phyloP scores from a whole-genome alignment of 2,329 filamentous ascomycete species.

The Ceratocystis papillata region DNA sequence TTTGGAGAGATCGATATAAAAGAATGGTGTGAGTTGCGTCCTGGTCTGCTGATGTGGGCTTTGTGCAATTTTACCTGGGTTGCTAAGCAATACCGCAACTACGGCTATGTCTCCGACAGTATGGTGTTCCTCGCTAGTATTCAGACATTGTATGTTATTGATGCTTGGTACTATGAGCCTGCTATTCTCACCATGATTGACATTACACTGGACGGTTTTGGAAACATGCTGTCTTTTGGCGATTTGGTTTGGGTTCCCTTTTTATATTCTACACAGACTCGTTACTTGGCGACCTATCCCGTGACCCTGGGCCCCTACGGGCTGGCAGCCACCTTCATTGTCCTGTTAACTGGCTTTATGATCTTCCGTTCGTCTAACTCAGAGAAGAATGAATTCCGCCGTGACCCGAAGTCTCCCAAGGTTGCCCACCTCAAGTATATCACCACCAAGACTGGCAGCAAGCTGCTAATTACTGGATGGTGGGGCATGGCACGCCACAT shows the following conservation, averaged over 20 bases:
- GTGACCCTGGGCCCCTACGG: slow-evolving; percentile 62
- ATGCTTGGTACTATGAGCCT: slow-evolving; percentile 76
- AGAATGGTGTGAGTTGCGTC: slow-evolving; percentile 79
- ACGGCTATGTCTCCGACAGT: slow-evolving; percentile 73
- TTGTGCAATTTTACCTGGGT: slow-evolving; percentile 75
- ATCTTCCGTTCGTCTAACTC: slow-evolving; percentile 92
- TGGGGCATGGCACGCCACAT: slow-evolving; percentile 88
- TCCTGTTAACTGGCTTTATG: slow-evolving; percentile 66
- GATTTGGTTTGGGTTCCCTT: slow-evolving; percentile 91
- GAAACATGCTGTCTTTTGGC: slow-evolving; percentile 88
- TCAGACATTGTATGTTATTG: slow-evolving; percentile 73
- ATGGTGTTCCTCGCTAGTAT: slow-evolving; percentile 68
- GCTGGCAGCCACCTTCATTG: slow-evolving; percentile 51
- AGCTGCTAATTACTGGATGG: slow-evolving; percentile 77
- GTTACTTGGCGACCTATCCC: slow-evolving; percentile 76
- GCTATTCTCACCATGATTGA: slow-evolving; percentile 90
- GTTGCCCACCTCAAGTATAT: slow-evolving; percentile 77
- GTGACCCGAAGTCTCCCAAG: slow-evolving; percentile 66
- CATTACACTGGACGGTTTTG: slow-evolving; percentile 84
- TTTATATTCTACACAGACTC: slow-evolving; percentile 70
- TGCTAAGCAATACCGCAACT: slow-evolving; percentile 76
- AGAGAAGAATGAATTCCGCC: slow-evolving; percentile 91
- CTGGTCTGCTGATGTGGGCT: slow-evolving; percentile 81
- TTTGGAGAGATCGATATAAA: slow-evolving; percentile 86
- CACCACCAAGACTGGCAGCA: slow-evolving; percentile 69